Conservation (phyloP, 2,329 filamentous ascomycete genomes). For the Alternaria alternata region DNA sequence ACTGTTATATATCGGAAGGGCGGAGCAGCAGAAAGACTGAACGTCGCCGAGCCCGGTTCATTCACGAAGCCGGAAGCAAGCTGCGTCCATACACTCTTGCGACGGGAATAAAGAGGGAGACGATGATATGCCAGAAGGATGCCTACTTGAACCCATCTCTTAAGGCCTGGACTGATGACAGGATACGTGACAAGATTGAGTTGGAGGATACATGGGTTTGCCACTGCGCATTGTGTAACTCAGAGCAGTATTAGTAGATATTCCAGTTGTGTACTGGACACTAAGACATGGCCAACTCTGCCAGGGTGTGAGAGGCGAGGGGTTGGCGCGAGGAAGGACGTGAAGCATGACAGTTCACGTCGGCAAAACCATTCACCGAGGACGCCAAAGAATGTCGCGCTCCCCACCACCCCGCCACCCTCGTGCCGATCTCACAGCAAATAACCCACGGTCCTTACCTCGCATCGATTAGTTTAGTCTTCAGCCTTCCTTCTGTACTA, state of each 20-base stretch:
- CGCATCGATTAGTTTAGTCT: background rate
- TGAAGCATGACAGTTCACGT: background rate
- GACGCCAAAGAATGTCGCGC: constrained; percentile 7
- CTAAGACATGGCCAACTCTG: background rate
- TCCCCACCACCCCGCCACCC: constrained; percentile 20
- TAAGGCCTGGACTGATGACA: background rate
- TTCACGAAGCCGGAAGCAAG: background rate
- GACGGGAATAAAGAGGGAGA: background rate
- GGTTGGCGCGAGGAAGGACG: background rate
- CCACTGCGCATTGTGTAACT: background rate
- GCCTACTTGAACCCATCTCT: background rate
- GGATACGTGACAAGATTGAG: background rate
- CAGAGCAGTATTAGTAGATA: too few relatives aligned
- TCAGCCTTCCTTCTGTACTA: background rate
- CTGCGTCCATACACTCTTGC: background rate
- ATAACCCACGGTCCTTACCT: constrained; percentile 15
- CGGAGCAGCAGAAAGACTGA: background rate
- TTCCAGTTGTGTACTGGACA: background rate
- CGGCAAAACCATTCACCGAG: constrained; percentile 14
- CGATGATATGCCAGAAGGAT: background rate
- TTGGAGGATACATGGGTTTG: background rate
- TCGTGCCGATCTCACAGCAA: constrained; percentile 2
- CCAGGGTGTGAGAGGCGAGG: background rate
- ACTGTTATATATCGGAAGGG: background rate
- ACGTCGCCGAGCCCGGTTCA: background rate